Evolutionary conservation across 2,329 filamentous ascomycete species (phyloP), one percentile per base, ranked within the genome.

Genomic region (Aspergillus neoniger): DNA sequence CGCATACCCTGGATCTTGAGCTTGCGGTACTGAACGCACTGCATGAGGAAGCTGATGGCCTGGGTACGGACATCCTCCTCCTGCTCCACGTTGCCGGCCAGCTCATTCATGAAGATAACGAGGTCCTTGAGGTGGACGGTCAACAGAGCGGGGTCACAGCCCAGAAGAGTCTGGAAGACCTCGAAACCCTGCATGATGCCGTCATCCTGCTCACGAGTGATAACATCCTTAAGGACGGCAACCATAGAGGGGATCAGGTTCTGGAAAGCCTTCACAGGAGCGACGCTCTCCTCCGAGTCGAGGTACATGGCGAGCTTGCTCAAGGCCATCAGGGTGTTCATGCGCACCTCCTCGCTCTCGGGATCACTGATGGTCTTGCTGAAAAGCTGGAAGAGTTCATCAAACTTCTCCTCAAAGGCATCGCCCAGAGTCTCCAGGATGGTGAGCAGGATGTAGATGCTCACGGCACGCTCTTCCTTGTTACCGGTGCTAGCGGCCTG

Each of bases 151-250:
- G 91, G 90, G 75, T 97, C 94, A 76, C 92, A 96, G 65, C 90
- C 91, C 57, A 99, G 86, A 70, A 97, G 88, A 54, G 91, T 95
- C 82, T 98, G 95, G 85, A 98, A 96, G 67, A 96, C 92, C 75
- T 98, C 95, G 70, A 98, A 99, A 25, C 92, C 87, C 74, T 94
- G 88, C 82, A 94, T 91, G 69, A 91, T 88, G 74, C 90, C 89
- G 74, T 96, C 93, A 69, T 97, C 93, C 69, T 97, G 90, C 59
- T 86, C 85, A 59, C 85, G 85, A 69, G 92, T 86, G 60, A 98
- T 90, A 25, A 91, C 87, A 64, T 88, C 85, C 83, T 96, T 95
- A 67, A 98, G 84, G 10, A 97, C 91, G 65, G 88, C 86, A 61
- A 98, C 94, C 89, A 98, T 95, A 70, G 86, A 81, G 10, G 95